These are phyloP conservation scores for Phycomyces blakesleeanus DNA, from an alignment of 192 early-diverging fungal species.

Conservation along the genomic window DNA sequence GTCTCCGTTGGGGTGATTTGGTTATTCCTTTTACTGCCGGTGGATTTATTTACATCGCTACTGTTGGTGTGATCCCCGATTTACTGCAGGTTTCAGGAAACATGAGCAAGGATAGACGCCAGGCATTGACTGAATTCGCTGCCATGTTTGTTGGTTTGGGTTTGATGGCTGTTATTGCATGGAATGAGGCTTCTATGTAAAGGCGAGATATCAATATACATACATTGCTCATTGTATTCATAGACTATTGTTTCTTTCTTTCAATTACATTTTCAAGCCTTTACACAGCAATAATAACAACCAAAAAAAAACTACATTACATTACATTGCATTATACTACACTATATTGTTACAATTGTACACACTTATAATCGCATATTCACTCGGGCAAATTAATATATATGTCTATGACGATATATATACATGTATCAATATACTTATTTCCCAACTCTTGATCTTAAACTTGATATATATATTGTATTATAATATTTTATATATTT, in stretches of 20 bases:
- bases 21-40: slow-evolving; percentile 88
- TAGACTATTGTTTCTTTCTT: background rate
- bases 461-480: too few species aligned
- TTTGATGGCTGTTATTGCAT: slow-evolving; percentile 74
- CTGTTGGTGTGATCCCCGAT: slow-evolving; percentile 81
- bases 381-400: too few species aligned
- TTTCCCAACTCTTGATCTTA: too few species aligned
- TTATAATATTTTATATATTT: too few species aligned
- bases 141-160: slow-evolving; percentile 73
- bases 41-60: slow-evolving; percentile 84
- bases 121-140: slow-evolving; percentile 55
- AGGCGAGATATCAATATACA: background rate
- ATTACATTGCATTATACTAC: too few species aligned
- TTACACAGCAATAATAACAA: too few species aligned
- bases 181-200: slow-evolving; percentile 54
- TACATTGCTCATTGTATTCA: background rate
- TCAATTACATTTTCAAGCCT: background rate
- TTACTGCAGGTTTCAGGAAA: slow-evolving; percentile 63
- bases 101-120: slow-evolving; percentile 45
- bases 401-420: too few species aligned
- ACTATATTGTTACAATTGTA: too few species aligned
- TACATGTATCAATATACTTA: too few species aligned
- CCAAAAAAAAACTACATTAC: too few species aligned
- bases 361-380: too few species aligned
- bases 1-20: slow-evolving; percentile 64